Base-by-base conservation (phyloP, 768 basidiomycete genomes). In the Nevesoporus exiguus region DNA sequence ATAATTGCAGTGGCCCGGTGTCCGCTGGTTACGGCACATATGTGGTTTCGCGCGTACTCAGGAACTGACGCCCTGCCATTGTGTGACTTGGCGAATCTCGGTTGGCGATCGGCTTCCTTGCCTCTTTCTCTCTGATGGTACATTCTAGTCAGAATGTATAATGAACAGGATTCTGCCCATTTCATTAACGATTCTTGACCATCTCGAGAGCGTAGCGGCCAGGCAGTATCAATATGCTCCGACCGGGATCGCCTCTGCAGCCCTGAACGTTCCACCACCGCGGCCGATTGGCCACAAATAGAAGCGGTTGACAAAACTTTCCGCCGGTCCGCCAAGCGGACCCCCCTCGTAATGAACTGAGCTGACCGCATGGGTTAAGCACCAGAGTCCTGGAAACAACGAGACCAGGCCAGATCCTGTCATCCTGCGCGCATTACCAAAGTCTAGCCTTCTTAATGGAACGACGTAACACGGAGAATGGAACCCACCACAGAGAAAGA, bases 1-100 rank as follows among this genome's bases (percentile, higher is more conserved):
- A 39, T 39, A 19, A 37, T 37, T 37, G 37, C 37, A 64, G 58
- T 54, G 61, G 45, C 21, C 36, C 39, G 31, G 24, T 48, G 52
- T 25, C 62, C 55, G 43, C 57, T 58, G 56, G 41, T 71, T 69
- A 71, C 65, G 67, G 69, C 55, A 67, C n/a, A n/a, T n/a, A 52
- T 43, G 44, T 52, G 54, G 51, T 43, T 55, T 54, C 51, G 46
- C 49, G 42, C 36, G 43, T 42, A 57, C 61, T 57, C 64, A 69
- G 61, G 61, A 58, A 54, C 61, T 66, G 25, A 33, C 42, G 19
- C 13, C 27, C 47, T 30, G 29, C 40, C 29, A 21, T n/a, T 31
- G 27, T 29, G 27, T 29, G 22, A 33, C 48, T 49, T 51, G 48
- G 56, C 65, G 59, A 65, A 61, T 67, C 66, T 55, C 54, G 42